Conservation (phyloP, 2,329 filamentous ascomycete genomes). For the Nemania sp. region DNA sequence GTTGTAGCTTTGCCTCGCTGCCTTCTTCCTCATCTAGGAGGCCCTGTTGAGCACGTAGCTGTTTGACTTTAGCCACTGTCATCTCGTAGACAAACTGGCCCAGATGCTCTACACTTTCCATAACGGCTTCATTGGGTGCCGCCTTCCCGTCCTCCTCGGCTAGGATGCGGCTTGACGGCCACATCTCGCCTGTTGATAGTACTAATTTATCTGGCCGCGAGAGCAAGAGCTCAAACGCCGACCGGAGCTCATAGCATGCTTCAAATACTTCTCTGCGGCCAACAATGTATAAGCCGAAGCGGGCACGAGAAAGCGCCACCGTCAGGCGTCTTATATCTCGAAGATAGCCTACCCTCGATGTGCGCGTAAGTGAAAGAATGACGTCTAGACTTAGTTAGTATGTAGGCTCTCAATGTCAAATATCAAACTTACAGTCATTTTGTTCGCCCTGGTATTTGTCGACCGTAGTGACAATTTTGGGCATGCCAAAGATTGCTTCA, state of each 20-base stretch:
- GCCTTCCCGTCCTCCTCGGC: slow-evolving; percentile 51
- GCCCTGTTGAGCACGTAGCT: slow-evolving; percentile 49
- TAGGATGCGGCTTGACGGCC: slow-evolving; percentile 64
- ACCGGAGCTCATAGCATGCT: slow-evolving; percentile 81
- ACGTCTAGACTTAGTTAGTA: slow-evolving; percentile 63
- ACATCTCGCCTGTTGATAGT: slow-evolving; percentile 85
- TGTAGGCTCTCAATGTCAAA: not conserved
- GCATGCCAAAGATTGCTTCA: slow-evolving; percentile 84
- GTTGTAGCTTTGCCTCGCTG: slow-evolving; percentile 21
- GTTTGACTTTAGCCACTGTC: slow-evolving; percentile 67
- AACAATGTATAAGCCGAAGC: slow-evolving; percentile 88
- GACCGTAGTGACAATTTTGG: slow-evolving; percentile 88
- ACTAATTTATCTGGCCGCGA: slow-evolving; percentile 78
- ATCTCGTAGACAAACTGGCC: slow-evolving; percentile 97
- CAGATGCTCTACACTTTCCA: slow-evolving; percentile 91
- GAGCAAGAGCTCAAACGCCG: slow-evolving; percentile 80
- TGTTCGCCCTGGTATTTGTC: slow-evolving; percentile 99
- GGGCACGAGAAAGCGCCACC: slow-evolving; percentile 88
- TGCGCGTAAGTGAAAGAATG: slow-evolving; percentile 89
- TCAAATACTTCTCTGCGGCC: slow-evolving; percentile 89
- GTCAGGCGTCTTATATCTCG: slow-evolving; percentile 92
- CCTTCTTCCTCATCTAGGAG: slow-evolving; percentile 28
- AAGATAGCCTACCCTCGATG: slow-evolving; percentile 85
- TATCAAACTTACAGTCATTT: slow-evolving; percentile 82
- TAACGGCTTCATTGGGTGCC: slow-evolving; percentile 64